Conservation (phyloP, 345 rosid genomes). For the Euclidium syriacum region DNA sequence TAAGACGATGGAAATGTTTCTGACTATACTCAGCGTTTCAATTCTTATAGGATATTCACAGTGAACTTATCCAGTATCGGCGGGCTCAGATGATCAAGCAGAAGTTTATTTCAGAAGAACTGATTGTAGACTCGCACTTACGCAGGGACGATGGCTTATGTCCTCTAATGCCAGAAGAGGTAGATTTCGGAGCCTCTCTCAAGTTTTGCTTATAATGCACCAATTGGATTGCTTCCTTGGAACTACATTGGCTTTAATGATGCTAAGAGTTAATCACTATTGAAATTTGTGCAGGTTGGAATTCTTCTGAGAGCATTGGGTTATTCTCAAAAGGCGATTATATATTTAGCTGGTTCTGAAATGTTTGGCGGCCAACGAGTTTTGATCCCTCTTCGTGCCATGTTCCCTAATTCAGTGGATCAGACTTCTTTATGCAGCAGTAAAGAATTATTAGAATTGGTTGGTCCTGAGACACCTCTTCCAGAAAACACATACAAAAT, state of each 20-base stretch:
- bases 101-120: conserved; percentile 57
- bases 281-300: conserved; percentile 71
- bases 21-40: conserved; percentile 22
- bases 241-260: conserved; percentile 11
- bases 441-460: conserved; percentile 62
- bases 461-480: conserved; percentile 82
- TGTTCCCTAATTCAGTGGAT: conserved; percentile 76
- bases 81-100: conserved; percentile 87
- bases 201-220: not conserved
- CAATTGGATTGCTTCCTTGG: conserved; percentile 3
- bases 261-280: conserved; percentile 4
- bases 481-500: conserved; percentile 38
- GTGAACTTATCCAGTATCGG: conserved; percentile 87
- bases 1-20: conserved; percentile 3
- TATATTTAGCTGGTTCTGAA: conserved; percentile 93
- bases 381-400: conserved; percentile 86
- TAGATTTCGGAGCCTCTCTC: conserved; percentile 17
- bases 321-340: conserved; percentile 73
- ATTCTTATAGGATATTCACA: conserved; percentile 71
- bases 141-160: conserved; percentile 85
- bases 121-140: conserved; percentile 54
- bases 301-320: conserved; percentile 90
- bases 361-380: conserved; percentile 93
- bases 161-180: conserved; percentile 99
- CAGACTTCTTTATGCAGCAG: conserved; percentile 70